Conservation (phyloP, 2,329 filamentous ascomycete species). For the Mycocentrospora acerina region DNA sequence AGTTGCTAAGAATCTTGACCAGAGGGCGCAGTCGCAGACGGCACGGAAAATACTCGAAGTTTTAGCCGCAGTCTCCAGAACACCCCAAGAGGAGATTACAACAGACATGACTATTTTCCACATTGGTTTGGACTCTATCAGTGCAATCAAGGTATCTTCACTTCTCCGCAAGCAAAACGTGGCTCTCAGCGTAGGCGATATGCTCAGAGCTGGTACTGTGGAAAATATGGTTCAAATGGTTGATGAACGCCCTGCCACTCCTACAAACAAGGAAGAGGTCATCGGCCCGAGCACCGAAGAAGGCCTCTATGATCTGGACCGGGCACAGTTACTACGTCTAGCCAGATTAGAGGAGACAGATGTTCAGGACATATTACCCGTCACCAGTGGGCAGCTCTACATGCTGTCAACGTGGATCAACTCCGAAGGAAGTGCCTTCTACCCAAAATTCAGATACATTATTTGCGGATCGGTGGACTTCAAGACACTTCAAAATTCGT, state of each 20-base stretch:
- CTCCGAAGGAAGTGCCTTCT: slow-evolving; percentile 67
- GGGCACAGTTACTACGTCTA: slow-evolving; percentile 40
- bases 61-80: slow-evolving; percentile 60
- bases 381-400: slow-evolving; percentile 75
- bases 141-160: slow-evolving; percentile 78
- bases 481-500: slow-evolving; percentile 57
- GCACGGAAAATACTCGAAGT: slow-evolving; percentile 48
- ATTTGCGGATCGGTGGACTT: slow-evolving; percentile 46
- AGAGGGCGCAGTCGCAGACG: slow-evolving; percentile 29
- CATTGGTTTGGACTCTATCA: slow-evolving; percentile 88
- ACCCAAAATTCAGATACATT: slow-evolving; percentile 68
- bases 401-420: slow-evolving; percentile 78
- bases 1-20: not conserved
- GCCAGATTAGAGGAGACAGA: slow-evolving; percentile 47
- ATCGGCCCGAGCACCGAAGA: slow-evolving; percentile 6
- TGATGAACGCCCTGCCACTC: slow-evolving; percentile 10
- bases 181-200: slow-evolving; percentile 66
- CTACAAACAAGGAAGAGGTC: slow-evolving; percentile 1
- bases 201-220: slow-evolving; percentile 68
- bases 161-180: slow-evolving; percentile 67
- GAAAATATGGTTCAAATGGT: slow-evolving; percentile 59
- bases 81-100: slow-evolving; percentile 60
- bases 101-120: slow-evolving; percentile 72
- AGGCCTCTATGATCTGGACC: slow-evolving; percentile 44
- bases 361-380: slow-evolving; percentile 64